A percentile compares a stretch with the other conserved stretches of the same genome.
Evolutionary conservation across 2,329 filamentous ascomycete species (phyloP).

Genomic region (Fusarium pseudograminearum): DNA sequence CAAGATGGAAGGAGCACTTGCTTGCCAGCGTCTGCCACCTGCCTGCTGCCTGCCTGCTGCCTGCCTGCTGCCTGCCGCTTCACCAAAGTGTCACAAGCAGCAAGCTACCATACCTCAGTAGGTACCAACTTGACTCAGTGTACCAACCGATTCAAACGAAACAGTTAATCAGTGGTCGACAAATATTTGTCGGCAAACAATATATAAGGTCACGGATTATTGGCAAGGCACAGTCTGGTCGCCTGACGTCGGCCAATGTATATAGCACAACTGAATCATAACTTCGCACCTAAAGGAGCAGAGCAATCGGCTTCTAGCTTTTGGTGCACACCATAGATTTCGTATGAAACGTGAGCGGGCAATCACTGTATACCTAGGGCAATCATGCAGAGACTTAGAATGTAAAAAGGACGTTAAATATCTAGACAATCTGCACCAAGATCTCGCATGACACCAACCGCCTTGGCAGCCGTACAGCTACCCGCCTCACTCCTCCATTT

Average conservation of each 20-base stretch:
- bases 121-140: too few species aligned
- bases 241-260: neutral
- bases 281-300: neutral
- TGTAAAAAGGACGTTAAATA: constrained; percentile 21
- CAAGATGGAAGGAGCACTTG: neutral
- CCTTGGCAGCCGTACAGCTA: constrained; percentile 1
- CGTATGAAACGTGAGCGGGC: neutral
- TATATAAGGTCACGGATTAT: neutral
- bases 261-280: neutral
- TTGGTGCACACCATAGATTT: neutral
- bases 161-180: neutral
- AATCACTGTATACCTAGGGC: neutral
- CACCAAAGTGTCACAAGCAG: neutral
- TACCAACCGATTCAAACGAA: neutral
- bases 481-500: constrained; percentile 8
- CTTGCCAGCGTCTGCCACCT: neutral
- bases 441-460: constrained; percentile 1
- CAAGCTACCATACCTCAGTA: neutral
- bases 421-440: constrained; percentile 12
- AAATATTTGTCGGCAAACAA: neutral
- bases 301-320: neutral
- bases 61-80: neutral
- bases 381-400: neutral
- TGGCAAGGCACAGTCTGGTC: neutral
- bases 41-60: too few species aligned